Evolutionary conservation across 148 eudicot species (phyloP).

Genomic region (Pouteria glomerata): DNA sequence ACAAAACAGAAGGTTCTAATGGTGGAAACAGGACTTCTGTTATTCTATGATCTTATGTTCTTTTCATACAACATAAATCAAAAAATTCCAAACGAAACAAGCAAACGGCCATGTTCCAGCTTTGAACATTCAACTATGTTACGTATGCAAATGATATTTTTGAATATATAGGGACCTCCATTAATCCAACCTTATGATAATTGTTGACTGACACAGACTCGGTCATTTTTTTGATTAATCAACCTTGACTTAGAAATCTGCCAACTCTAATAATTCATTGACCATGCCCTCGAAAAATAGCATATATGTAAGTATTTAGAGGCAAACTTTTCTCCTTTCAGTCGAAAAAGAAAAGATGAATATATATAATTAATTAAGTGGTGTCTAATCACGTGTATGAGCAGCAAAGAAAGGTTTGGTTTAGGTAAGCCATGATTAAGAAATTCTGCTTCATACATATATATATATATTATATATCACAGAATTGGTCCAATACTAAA

Average conservation of each 20-base stretch:
- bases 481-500: not conserved
- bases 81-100: not conserved
- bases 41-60: no score
- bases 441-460: not conserved
- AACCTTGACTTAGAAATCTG: not conserved
- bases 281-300: not conserved
- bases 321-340: not conserved
- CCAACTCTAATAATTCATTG: not conserved
- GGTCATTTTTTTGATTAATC: not conserved
- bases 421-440: not conserved
- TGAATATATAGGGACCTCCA: not conserved
- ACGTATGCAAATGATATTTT: not conserved
- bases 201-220: not conserved
- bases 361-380: not conserved
- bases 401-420: not conserved
- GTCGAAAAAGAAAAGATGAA: not conserved
- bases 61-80: no score
- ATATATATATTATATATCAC: not conserved
- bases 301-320: not conserved
- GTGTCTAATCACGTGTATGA: constrained; percentile 9
- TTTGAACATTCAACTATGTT: not conserved
- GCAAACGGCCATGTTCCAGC: not conserved
- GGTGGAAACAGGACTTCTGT: no score
- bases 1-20: no score
- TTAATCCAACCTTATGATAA: not conserved